Conservation (phyloP, 2,329 filamentous ascomycete genomes). For the Fusarium concolor region DNA sequence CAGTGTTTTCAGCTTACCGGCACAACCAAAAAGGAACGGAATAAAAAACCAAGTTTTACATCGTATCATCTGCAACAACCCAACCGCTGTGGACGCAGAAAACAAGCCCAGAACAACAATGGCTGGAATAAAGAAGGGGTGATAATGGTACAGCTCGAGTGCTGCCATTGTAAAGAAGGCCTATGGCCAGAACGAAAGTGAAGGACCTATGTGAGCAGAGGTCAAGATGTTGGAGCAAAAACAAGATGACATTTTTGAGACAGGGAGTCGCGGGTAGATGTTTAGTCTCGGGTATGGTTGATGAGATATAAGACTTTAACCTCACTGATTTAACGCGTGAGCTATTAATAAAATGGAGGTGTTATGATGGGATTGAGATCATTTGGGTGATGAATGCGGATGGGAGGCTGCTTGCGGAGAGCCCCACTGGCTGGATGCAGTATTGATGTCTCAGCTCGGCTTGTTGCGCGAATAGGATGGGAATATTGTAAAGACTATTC, state of each 20-base stretch:
- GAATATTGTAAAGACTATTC: not conserved
- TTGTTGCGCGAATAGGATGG: no score
- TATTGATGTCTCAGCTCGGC: not conserved
- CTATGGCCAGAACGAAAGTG: not conserved
- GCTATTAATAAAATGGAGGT: no score
- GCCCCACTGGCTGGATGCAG: conserved; percentile 23
- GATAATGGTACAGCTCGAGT: conserved; percentile 57
- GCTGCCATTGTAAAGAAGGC: conserved; percentile 7
- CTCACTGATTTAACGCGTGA: no score
- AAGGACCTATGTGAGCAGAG: not conserved
- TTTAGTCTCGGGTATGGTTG: conserved; percentile 12
- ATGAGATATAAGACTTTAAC: not conserved
- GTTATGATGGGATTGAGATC: no score
- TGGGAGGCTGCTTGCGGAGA: conserved; percentile 18
- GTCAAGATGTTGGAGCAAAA: not conserved
- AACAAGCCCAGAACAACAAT: conserved; percentile 55
- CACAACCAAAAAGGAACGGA: conserved; percentile 61
- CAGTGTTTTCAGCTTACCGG: conserved; percentile 52
- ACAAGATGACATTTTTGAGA: conserved; percentile 21
- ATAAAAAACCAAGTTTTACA: conserved; percentile 63
- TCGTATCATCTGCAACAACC: conserved; percentile 55
- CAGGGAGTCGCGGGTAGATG: not conserved
- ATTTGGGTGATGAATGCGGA: conserved; percentile 20
- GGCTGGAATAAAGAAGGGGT: conserved; percentile 57
- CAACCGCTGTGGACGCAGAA: conserved; percentile 49